Base-by-base conservation (phyloP, 2,329 filamentous ascomycete species). In the Calonectria fujianensis region DNA sequence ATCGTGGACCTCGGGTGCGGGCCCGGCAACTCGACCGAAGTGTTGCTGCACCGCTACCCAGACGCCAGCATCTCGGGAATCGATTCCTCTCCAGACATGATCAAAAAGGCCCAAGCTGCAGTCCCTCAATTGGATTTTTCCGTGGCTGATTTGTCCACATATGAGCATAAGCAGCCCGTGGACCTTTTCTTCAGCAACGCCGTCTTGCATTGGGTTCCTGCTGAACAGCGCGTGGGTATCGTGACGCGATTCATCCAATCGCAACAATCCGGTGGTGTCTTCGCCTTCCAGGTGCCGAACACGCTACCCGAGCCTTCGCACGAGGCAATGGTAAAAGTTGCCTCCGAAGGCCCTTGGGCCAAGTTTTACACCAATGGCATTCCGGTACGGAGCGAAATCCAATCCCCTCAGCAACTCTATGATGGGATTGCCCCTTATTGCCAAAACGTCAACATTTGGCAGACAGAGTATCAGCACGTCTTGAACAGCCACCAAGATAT, bases 1-100 rank as follows among this genome's bases (percentile, higher is more conserved):
- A 87, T 92, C 77, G 84, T 91, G 77, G 91, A 93, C 74, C 84
- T 93, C 1, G 91, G 91, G 77, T 93, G 91, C 80, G 91, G 91
- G 0, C 91, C 91, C 0, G 91, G 89, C 7, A 92, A 92, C 83
- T 91, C 89, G 3, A 92, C 91, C 0, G 81, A 83, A 1, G 86
- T 88, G 1, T 85, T 93, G 2, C 82, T 83, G 6, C 77, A 80
- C 3, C 85, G 85, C 6, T 93, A 89, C 79, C 89, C 90, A 0
- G 59, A 81, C 5, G 88, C 90, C 0, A 72, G 79, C 0, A 77
- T 92, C 54, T 84, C 84, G 0, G 91, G 90, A 13, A 85, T 93
- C 59, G 91, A 93, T 76, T 88, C 88, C 0, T 90, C 88, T 0
- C 86, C 87, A 0, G 88, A 90, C 76, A 92, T 93, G 91, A 85